phyloP scores from a whole-genome alignment of 2,329 filamentous ascomycete genomes.

The Pyrenophora seminiperda region DNA sequence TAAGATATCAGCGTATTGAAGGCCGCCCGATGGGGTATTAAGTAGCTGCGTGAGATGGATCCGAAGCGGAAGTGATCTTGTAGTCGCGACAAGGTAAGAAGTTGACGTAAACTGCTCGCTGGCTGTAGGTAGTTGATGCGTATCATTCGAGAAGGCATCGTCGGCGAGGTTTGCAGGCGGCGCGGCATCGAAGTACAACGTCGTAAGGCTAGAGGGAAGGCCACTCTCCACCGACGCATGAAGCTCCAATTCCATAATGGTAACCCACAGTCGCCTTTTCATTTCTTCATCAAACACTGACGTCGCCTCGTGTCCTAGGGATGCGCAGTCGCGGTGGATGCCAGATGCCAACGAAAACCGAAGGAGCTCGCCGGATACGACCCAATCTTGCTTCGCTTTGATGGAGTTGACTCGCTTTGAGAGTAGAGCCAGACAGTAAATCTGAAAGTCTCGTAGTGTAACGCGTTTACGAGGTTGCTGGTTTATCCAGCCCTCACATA shows the following conservation, averaged over 20 bases:
- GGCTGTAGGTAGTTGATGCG: constrained; percentile 29
- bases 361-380: constrained; percentile 56
- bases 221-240: constrained; percentile 62
- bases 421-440: constrained; percentile 57
- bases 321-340: constrained; percentile 56
- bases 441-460: constrained; percentile 56
- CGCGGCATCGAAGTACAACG: constrained; percentile 56
- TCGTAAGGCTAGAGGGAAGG: constrained; percentile 53
- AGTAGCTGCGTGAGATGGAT: constrained; percentile 40
- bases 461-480: constrained; percentile 59
- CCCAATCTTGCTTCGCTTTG: constrained; percentile 61
- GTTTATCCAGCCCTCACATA: constrained; percentile 51
- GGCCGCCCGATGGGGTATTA: constrained; percentile 37
- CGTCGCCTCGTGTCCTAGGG: constrained; percentile 39
- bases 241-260: constrained; percentile 62
- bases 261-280: constrained; percentile 62
- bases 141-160: constrained; percentile 49
- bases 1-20: constrained; percentile 42
- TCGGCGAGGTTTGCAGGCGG: constrained; percentile 59
- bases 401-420: constrained; percentile 58
- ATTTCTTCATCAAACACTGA: constrained; percentile 57
- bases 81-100: constrained; percentile 33
- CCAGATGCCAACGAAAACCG: constrained; percentile 60
- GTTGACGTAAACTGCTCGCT: constrained; percentile 38
- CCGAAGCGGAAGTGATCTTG: constrained; percentile 39